Percentiles rank a stretch among this genome's conserved stretches.
These are phyloP conservation scores for Tetragonia tetragonoides DNA, from an alignment of 148 eudicot genomes.

Conservation along the genomic window DNA sequence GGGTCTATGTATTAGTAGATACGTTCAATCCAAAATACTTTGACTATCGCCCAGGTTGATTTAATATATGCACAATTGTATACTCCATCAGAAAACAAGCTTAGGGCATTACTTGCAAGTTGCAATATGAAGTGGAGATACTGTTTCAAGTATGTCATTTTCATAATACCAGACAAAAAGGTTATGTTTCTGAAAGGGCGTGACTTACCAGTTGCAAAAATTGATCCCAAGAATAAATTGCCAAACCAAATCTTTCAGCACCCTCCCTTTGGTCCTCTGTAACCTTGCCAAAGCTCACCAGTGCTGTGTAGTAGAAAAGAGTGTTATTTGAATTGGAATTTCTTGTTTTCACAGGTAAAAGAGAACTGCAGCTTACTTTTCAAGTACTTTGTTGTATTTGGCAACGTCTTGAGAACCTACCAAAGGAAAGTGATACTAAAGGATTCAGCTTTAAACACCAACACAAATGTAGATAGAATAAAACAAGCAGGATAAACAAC, in stretches of 20 bases:
- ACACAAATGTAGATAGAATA: neutral
- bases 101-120: no score
- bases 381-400: slow-evolving; percentile 42
- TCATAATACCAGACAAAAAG: no score
- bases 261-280: slow-evolving; percentile 40
- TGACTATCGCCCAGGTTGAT: neutral
- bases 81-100: neutral
- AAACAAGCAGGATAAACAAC: neutral
- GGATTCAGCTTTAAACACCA: neutral
- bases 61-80: neutral
- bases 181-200: neutral
- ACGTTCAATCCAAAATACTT: neutral
- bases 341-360: neutral
- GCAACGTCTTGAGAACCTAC: slow-evolving; percentile 61
- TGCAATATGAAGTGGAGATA: no score
- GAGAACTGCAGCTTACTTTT: slow-evolving; percentile 46
- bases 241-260: slow-evolving; percentile 39
- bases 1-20: neutral
- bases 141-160: no score
- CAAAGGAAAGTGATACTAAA: neutral
- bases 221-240: slow-evolving; percentile 58
- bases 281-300: slow-evolving; percentile 66
- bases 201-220: slow-evolving; percentile 51
- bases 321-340: neutral
- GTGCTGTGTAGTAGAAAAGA: slow-evolving; percentile 36